Evolutionary conservation across 2,329 filamentous ascomycete genomes (phyloP), one percentile per base, ranked within the genome.

Genomic region (Aspergillus sp.): DNA sequence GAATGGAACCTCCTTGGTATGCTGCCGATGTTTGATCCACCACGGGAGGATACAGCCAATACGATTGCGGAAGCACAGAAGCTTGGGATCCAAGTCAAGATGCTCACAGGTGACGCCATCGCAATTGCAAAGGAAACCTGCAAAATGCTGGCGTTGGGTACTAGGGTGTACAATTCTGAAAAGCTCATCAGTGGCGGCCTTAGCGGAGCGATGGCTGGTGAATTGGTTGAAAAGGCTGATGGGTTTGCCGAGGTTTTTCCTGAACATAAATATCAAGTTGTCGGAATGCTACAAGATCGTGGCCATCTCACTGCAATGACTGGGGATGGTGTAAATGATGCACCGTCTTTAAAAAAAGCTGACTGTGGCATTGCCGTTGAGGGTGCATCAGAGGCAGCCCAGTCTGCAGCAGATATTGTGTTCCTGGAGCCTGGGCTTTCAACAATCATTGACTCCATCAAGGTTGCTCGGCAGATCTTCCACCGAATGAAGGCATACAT

Each of bases 401-500:
- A 86, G 67, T 82, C 83, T 36, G 83, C 83, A 38, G 80, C 83
- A 43, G 83, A 86, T 66, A 86, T 86, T 55, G 82, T 86, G 54
- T 86, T 86, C 75, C 74, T 86, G 45, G 83, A 83, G 33, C 83
- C 83, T n/a, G 83, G 83, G 63, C 73, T 86, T 29, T 81, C 78
- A 57, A 86, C 83, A 27, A 86, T 86, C 49, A 82, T 86, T 55
- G 74, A 83, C 54, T 83, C 83, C 48, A 85, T 86, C 69, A 86
- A 86, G 73, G 83, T 81, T 53, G 78, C 82, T 47, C 81, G 83
- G 52, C 81, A 86, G 69, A 86, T 86, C 58, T 86, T 86, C 75
- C 82, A 86, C 70, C 81, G 83, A 57, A 86, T 86, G 83, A 86
- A 86, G 73, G 78, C 82, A n/a, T 87, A 86, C 64, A 84, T 87